Evolutionary conservation across 495 filamentous ascomycete species (phyloP).

Genomic region (Trichocladium uniseriatum): DNA sequence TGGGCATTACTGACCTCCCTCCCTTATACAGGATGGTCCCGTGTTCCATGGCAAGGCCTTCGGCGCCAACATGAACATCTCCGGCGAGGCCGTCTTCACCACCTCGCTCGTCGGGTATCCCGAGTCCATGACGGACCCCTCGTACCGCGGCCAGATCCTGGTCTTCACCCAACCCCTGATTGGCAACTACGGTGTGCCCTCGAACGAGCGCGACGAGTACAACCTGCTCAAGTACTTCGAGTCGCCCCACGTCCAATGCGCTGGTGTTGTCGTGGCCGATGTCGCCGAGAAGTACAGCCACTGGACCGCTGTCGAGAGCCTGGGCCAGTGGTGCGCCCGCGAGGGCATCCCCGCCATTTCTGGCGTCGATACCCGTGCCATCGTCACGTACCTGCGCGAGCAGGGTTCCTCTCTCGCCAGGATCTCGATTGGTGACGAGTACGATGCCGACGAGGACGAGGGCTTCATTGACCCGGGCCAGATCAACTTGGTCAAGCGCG

Average conservation of each 20-base stretch:
- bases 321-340: conserved; percentile 88
- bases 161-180: conserved; percentile 99
- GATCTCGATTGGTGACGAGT: conserved; percentile 94
- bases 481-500: conserved; percentile 90
- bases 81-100: conserved; percentile 91
- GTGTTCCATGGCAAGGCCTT: conserved; percentile 92
- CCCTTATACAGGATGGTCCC: conserved; percentile 56
- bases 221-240: conserved; percentile 88
- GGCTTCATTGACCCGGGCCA: conserved; percentile 89
- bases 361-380: conserved; percentile 91
- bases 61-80: conserved; percentile 83
- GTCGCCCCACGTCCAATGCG: conserved; percentile 92
- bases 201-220: conserved; percentile 61
- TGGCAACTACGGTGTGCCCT: conserved; percentile 95
- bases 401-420: conserved; percentile 90
- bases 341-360: conserved; percentile 95
- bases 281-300: conserved; percentile 90
- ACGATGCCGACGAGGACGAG: conserved; percentile 97
- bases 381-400: conserved; percentile 92
- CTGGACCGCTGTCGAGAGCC: conserved; percentile 93
- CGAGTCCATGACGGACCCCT: conserved; percentile 96
- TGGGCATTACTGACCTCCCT: conserved; percentile 1
- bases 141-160: conserved; percentile 96
- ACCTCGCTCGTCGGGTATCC: conserved; percentile 91
- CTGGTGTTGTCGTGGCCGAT: conserved; percentile 90